phyloP scores from a whole-genome alignment of 1,284 basidiomycete genomes.

The Rhodotorula sp. region DNA sequence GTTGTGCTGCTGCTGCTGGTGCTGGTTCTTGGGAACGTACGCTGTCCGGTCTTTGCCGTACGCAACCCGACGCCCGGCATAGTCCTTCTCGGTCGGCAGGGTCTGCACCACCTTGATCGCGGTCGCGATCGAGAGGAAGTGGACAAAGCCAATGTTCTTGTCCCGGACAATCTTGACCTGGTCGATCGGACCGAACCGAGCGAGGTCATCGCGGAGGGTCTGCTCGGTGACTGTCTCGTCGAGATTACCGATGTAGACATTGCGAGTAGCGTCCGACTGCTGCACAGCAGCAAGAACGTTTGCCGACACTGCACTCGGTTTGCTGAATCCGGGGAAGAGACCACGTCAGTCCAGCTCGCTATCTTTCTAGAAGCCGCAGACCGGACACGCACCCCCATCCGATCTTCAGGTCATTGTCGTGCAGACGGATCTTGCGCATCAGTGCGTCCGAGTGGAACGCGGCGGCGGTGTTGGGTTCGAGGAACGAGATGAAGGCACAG shows the following conservation, averaged over 20 bases:
- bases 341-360: not conserved
- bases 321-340: slow-evolving; percentile 45
- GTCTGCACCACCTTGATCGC: slow-evolving; percentile 92
- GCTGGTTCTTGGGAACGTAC: slow-evolving; percentile 86
- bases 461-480: slow-evolving; percentile 82
- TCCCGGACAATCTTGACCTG: slow-evolving; percentile 97
- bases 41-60: slow-evolving; percentile 73
- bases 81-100: slow-evolving; percentile 78
- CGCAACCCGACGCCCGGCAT: slow-evolving; percentile 91
- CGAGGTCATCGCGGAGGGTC: slow-evolving; percentile 76
- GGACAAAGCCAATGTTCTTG: slow-evolving; percentile 96
- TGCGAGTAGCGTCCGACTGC: slow-evolving; percentile 84
- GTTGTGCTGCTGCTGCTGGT: slow-evolving; percentile 53
- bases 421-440: slow-evolving; percentile 84
- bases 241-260: slow-evolving; percentile 88
- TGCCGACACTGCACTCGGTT: slow-evolving; percentile 78
- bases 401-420: slow-evolving; percentile 90
- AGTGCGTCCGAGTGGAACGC: slow-evolving; percentile 93
- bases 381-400: slow-evolving; percentile 67
- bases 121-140: slow-evolving; percentile 86
- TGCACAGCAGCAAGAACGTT: slow-evolving; percentile 80
- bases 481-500: slow-evolving; percentile 89
- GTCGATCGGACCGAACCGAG: slow-evolving; percentile 91
- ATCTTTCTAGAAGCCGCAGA: not conserved
- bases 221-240: slow-evolving; percentile 86